Percentiles rank a stretch among this genome's conserved stretches.
These are phyloP conservation scores for Eucalyptus grandis DNA, from an alignment of 345 rosid genomes.

Conservation along the genomic window DNA sequence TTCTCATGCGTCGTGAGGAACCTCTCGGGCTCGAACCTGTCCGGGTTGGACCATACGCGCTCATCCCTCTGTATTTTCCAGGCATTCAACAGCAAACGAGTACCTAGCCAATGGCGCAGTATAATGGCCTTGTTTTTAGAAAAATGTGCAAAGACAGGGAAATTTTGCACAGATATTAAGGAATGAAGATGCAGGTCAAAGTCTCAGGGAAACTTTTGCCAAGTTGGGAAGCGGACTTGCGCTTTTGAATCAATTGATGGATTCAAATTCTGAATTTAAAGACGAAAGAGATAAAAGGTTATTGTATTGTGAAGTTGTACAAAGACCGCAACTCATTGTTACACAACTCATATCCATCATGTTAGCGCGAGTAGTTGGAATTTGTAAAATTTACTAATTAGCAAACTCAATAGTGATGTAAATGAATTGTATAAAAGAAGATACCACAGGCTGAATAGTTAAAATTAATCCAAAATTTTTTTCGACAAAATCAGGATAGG, in stretches of 20 bases:
- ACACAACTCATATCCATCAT: neutral
- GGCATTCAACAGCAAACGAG: slow-evolving; percentile 8
- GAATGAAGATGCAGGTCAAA: neutral
- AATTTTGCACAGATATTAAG: neutral
- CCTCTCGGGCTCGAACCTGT: slow-evolving; percentile 16
- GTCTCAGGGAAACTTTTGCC: neutral
- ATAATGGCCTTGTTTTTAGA: neutral
- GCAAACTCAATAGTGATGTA: too few species aligned
- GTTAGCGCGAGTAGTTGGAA: neutral
- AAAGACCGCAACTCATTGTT: neutral
- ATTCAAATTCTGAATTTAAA: neutral
- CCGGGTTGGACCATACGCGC: slow-evolving; percentile 3
- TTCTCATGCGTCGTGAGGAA: slow-evolving; percentile 8
- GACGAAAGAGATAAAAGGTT: neutral
- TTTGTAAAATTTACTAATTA: neutral
- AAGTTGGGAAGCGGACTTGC: neutral
- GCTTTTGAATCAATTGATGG: neutral
- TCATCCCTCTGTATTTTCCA: slow-evolving; percentile 17
- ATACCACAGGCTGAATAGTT: neutral
- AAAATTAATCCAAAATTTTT: neutral
- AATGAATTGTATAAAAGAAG: neutral
- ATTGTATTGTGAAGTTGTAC: neutral
- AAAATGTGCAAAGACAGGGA: neutral
- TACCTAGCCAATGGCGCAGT: slow-evolving; percentile 2
- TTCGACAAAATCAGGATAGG: neutral